A percentile compares a stretch with the other conserved stretches of the same genome.
phyloP scores from a whole-genome alignment of 306 rosid genomes.

The Myrica gale region DNA sequence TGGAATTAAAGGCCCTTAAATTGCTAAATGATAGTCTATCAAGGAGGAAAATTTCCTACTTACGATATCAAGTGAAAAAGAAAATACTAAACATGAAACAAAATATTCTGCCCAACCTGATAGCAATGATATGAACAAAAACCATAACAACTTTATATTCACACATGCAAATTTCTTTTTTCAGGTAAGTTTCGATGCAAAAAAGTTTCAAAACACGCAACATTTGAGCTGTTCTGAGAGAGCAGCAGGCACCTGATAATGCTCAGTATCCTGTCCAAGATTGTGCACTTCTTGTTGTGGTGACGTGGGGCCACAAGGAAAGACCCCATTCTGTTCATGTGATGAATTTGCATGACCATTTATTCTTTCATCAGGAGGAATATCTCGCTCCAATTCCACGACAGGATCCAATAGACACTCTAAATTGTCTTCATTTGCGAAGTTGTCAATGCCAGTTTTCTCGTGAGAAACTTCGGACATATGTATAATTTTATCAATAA shows the following conservation, averaged over 20 bases:
- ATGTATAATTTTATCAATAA: conserved; percentile 61
- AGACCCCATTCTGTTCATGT: conserved; percentile 35
- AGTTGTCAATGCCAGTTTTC: conserved; percentile 34
- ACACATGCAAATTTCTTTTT: not conserved
- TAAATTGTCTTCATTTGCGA: conserved; percentile 27
- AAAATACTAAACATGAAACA: not conserved
- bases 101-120: not conserved
- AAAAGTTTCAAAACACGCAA: not conserved
- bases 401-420: conserved; percentile 25
- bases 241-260: conserved; percentile 39
- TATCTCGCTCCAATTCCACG: conserved; percentile 25
- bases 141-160: not conserved
- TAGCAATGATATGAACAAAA: not conserved
- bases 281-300: conserved; percentile 35
- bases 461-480: conserved; percentile 61
- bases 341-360: conserved; percentile 36
- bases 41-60: not conserved
- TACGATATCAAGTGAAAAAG: not conserved
- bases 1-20: not conserved
- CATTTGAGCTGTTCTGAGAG: too few species aligned
- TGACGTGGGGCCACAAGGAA: conserved; percentile 33
- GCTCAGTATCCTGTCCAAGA: conserved; percentile 35
- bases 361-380: conserved; percentile 22
- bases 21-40: not conserved
- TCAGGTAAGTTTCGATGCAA: too few species aligned